Evolutionary conservation across 169 alveolate genomes (phyloP), one percentile per base, ranked within the genome.

Genomic region (Plasmodium coatneyi): DNA sequence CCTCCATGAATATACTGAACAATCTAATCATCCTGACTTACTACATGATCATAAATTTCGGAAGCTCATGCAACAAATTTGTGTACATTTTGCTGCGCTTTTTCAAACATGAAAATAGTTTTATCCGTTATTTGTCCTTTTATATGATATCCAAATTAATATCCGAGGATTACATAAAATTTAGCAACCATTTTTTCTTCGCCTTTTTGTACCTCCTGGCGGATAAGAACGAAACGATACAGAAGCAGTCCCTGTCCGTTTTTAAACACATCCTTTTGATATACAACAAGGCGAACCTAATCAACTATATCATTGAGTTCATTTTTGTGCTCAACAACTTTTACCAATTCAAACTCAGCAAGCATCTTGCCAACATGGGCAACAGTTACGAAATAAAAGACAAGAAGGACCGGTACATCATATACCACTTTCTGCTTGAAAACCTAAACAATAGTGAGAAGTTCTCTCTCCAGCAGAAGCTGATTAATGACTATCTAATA

Each of bases 51-150:
- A 84, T 74, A 72, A 84, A 84, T 74, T 84, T 84, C 66, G 93
- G 93, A 30, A 84, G 93, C 66, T 84, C 93, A 5, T 84, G 93
- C 28, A 84, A 84, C 78, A 84, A 84, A 52, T 84, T 84, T 84
- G 93, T 84, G 2, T 72, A 74, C 32, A 54, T 74, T 34, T 80
- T 84, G 12, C 41, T 84, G 28, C 93, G 93, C 30, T 84, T 84
- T 36, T 84, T 84, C 60, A 84, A 84, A 12, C 93, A 84, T 34
- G 93, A 84, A 39, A 84, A 84, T 49, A 74, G 86, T 16, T 84
- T 84, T 52, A 72, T 84, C 52, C 39, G 93, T n/a, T 84, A 84
- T 84, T 84, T 84, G 79, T 84, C 93, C 6, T 84, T 84, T 84
- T 84, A 84, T 76, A 76, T 76, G 54, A 43, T 84, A 74, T 84